Evolutionary conservation across 208 protist species (phyloP), one percentile per base, ranked within the genome.

Genomic region (Acanthamoeba lenticulata): DNA sequence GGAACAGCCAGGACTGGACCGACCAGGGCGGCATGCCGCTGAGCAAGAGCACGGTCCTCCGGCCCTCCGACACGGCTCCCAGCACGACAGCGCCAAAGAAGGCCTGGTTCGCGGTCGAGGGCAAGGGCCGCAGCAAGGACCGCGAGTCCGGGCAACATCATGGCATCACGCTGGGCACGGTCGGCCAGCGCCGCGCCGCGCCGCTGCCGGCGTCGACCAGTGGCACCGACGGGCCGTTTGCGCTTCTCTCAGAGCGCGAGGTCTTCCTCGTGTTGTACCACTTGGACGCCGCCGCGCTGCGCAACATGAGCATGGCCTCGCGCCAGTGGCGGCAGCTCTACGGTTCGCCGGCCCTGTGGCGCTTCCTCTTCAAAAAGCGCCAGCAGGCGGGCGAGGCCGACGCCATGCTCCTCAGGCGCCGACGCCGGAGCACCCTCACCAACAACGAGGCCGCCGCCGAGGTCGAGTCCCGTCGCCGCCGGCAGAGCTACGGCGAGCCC

Each of bases 341-440:
- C 44, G 13, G 44, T 32, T 86, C 77, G 44, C 77, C 40, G 27
- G 38, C 77, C 44, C 45, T 86, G 77, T 86, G 77, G 77, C 77
- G 77, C 77, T 86, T 86, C 77, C 77, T 86, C 77, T 86, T 86
- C 77, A 86, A 86, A 17, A 86, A 86, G 45, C 77, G 77, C 38
- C 77, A 86, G 77, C 77, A 44, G 19, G 77, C 77, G 27, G 24
- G 42, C 11, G 77, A n/a, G 19, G 77, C 13, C 7, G 77, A 86
- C 0, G 44, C n/a, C 17, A 4, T 38, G 44, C 42, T 86, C 11
- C 44, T 86, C 7, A 11, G 77, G 13, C 77, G 77, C n/a, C 77
- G 77, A 19, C 77, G 77, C 2, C 77, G 77, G 9, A 86, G 77
- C 77, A 86, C 77, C 9, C 40, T 86, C 24, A 47, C 77, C 32